Conservation (phyloP, 441 rosid species). For the Erysimum pusillum region DNA sequence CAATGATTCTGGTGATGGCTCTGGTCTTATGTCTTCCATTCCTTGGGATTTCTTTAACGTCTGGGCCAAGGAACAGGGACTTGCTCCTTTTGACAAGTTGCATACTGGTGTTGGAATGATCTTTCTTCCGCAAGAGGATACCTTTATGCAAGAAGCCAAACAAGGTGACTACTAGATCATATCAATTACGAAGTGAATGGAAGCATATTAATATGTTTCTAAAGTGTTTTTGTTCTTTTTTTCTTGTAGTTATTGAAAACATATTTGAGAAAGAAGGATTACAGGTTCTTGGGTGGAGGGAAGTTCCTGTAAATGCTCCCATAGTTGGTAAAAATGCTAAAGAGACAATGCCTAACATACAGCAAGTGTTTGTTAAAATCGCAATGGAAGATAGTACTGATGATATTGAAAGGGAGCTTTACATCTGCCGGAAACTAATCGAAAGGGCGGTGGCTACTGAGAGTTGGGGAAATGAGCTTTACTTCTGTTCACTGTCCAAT, state of each 20-base stretch:
- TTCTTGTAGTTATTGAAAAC: constrained; percentile 70
- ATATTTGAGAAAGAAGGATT: constrained; percentile 94
- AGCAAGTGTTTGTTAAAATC: constrained; percentile 92
- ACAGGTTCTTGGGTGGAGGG: constrained; percentile 97
- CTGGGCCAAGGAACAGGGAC: constrained; percentile 89
- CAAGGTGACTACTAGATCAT: constrained; percentile 61
- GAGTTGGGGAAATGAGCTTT: constrained; percentile 91
- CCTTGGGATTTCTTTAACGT: constrained; percentile 90
- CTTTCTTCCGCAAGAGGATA: constrained; percentile 84
- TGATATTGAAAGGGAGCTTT: constrained; percentile 93
- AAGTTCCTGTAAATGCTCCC: constrained; percentile 89
- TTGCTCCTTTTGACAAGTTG: constrained; percentile 77
- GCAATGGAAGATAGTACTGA: constrained; percentile 84
- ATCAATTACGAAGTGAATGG: background rate
- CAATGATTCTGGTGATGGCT: constrained; percentile 98
- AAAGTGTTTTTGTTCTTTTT: background rate
- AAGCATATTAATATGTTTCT: background rate
- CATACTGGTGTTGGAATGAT: constrained; percentile 99
- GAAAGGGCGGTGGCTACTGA: constrained; percentile 72
- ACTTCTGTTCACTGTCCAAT: constrained; percentile 94
- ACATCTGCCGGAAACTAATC: constrained; percentile 91
- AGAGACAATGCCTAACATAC: constrained; percentile 94
- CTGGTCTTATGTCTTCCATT: constrained; percentile 97
- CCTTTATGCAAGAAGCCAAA: constrained; percentile 74
- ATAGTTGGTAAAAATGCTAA: constrained; percentile 94